Evolutionary conservation across 2,329 filamentous ascomycete species (phyloP).

Genomic region (Falciphora oryzae): DNA sequence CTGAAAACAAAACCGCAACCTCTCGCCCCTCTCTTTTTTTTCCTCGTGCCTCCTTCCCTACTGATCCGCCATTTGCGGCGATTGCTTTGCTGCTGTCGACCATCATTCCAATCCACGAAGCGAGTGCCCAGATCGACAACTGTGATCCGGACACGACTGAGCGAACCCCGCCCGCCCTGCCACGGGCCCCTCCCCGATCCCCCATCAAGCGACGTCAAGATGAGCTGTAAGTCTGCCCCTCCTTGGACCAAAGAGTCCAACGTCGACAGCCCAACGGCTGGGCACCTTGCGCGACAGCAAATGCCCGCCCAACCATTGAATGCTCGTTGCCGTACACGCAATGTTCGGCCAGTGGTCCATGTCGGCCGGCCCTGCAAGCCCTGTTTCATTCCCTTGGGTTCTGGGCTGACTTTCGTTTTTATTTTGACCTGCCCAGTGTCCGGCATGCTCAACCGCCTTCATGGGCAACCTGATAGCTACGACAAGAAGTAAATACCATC

Average conservation of each 20-base stretch:
- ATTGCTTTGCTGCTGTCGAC: neutral
- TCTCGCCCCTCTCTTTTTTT: neutral
- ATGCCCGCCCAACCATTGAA: neutral
- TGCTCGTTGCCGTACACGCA: neutral
- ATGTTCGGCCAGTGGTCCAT: neutral
- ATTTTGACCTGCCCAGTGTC: slow-evolving; percentile 50
- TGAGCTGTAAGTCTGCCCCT: slow-evolving; percentile 15
- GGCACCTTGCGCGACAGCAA: neutral
- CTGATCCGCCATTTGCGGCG: neutral
- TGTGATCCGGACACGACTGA: neutral
- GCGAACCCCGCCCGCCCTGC: neutral
- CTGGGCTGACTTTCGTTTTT: neutral
- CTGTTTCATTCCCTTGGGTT: neutral
- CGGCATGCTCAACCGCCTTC: slow-evolving; percentile 90
- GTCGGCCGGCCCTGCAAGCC: neutral
- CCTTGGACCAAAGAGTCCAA: neutral
- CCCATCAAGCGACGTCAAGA: slow-evolving; percentile 6
- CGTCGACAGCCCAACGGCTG: neutral
- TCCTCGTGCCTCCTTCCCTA: neutral
- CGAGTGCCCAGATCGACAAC: neutral
- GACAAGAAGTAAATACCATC: slow-evolving; percentile 75
- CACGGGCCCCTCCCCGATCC: neutral
- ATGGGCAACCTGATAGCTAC: slow-evolving; percentile 95
- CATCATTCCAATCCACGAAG: neutral
- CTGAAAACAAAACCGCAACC: neutral